Base-by-base conservation (phyloP, 2,329 filamentous ascomycete genomes). In the Diaporthe vexans region DNA sequence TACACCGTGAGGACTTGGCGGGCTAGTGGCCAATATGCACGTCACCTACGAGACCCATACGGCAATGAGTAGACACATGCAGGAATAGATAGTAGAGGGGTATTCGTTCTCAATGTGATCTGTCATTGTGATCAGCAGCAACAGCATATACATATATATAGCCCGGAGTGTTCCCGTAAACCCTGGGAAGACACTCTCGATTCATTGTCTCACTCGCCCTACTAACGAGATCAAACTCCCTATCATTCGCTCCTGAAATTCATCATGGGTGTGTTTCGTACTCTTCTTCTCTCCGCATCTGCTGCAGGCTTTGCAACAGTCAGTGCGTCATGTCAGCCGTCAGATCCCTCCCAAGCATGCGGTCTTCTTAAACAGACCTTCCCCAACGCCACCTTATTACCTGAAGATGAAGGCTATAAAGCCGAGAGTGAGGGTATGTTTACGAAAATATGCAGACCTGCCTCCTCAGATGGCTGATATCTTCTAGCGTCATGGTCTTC, bases 11-110 rank as follows among this genome's bases (percentile, higher is more conserved):
- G 24, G 17, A 17, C 19, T 52, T 21, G 29, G 21, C 29, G 21
- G 29, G 21, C 46, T 67, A 67, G 61, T 67, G 61, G 61, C 46
- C 29, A 67, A 67, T 52, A 52, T 67, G 43, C 24, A 67, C 43
- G 46, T 67, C 61, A 67, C 61, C 29, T 35, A 29, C 29, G 13
- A 52, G 43, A 19, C 35, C 29, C 13, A 24, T 51, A 26, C 24
- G 13, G 61, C 21, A 33, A 37, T 10, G 61, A 52, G 29, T n/a
- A 51, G 37, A 40, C 10, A 37, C 35, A 40, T 40, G 37, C 37
- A 40, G 10, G 26, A 52, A 15, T 52, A 21, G 29, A 19, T 15
- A 48, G 61, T 19, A 51, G 11, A n/a, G 17, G 19, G 59, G 61
- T 21, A 52, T 46, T 13, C 3, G 8, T 37, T 17, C 43, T 67